Base-by-base conservation (phyloP, 805 yeast genomes). In the Metschnikowia picachoensis region DNA sequence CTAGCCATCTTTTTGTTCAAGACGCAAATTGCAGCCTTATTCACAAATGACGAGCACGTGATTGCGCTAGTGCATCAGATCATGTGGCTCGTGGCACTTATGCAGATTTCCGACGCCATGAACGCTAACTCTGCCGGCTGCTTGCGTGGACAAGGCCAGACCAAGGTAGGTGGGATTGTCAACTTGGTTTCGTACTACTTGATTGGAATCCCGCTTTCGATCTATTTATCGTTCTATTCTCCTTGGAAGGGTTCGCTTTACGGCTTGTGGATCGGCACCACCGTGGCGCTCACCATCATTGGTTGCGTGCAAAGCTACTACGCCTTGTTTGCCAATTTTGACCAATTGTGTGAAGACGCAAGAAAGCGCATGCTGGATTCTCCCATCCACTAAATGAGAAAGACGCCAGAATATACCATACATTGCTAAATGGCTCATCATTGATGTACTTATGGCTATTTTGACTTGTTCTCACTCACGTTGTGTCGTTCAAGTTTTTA, bases 61-160 rank as follows among this genome's bases (percentile, higher is more conserved):
- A 72, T 83, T 28, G 57, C 58, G 3, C 57, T 76, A 10, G 80
- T 85, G 8, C 61, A 72, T 1, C 62, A 64, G 20, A 76, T 85
- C 27, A 67, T 85, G 66, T 81, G 86, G 60, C 66, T 83, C 37
- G 77, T 82, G 39, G 86, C 90, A 1, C 57, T 79, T 30, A 83
- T 83, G 77, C 91, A 85, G 66, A 65, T 86, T 25, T 78, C 78
- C 44, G 94, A 86, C 62, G 82, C 83, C 10, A 65, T 81, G 57
- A 78, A 83, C 51, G 86, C 88, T 13, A 80, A 83, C 40, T 78
- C 86, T 1, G 90, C 88, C 13, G 92, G 92, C 13, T 75, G 87
- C 49, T 68, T 86, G 44, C 74, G 94, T 60, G 92, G 92, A 6
- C 91, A 85, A 66, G 92, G 92, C 13, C 79, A 79, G 62, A 85